Evolutionary conservation across 2,329 filamentous ascomycete genomes (phyloP), one percentile per base, ranked within the genome.

Genomic region (Elsinoe australis): DNA sequence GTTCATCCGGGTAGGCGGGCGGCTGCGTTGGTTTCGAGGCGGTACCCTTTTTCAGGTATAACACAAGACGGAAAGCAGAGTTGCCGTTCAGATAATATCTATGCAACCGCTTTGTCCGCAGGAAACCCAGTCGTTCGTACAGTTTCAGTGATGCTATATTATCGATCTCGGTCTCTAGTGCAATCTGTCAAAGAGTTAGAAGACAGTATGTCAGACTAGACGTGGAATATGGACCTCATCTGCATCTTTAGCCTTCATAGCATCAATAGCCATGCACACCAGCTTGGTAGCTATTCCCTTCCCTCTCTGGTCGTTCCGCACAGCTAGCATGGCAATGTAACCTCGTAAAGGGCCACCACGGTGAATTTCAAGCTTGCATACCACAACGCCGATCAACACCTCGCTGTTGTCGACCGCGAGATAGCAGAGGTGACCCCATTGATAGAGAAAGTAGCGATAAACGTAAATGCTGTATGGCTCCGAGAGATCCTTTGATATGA

Each of bases 391-490:
- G 51, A 95, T 78, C 49, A 98, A 78, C 46, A 80, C 76, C 44
- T 70, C 57, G 4, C 38, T 33, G 10, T 42, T 15, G 31, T 52
- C 51, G 3, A 51, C 47, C 10, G 52, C 46, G 81, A 96, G 86
- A 67, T 87, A 96, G 67, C 92, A 98, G n/a, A 98, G 71, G 61
- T 96, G 84, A 4, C 86, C 85, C 92, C 92, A 98, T 76, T 96
- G 88, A 63, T 94, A 95, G 14, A 98, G 72, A 60, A 98, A 98
- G 66, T 98, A 98, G 24, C 92, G 82, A 67, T 96, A 98, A 51
- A 98, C 92, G 70, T 98, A 98, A 64, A 98, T 96, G 68, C 90
- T 96, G 66, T 98, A 98, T 1, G 92, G 92, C 66, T 98, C 92
- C 57, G 90, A 96, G 42, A 98, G 76, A 63, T 96, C 92, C 60